Percentiles rank a stretch among this genome's conserved stretches.
Conservation (phyloP, 1,284 basidiomycete genomes). For the Thelephora terrestris region DNA sequence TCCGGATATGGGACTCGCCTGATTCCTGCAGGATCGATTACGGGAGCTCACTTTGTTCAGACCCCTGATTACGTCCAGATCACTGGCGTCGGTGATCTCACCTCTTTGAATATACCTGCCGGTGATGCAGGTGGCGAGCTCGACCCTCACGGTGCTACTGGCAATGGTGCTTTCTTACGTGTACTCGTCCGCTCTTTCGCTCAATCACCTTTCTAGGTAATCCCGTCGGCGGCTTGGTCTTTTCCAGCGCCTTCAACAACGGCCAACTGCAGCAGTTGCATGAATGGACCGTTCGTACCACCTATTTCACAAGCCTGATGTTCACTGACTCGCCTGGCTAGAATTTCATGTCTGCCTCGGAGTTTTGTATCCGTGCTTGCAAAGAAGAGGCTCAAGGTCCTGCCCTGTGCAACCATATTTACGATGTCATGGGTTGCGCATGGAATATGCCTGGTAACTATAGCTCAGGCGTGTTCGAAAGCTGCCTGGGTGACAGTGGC, state of each 20-base stretch:
- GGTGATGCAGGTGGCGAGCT: constrained; percentile 55
- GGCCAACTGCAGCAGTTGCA: constrained; percentile 45
- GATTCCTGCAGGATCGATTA: constrained; percentile 68
- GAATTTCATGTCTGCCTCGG: constrained; percentile 47
- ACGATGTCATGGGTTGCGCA: constrained; percentile 53
- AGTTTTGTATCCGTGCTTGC: constrained; percentile 73
- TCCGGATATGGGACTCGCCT: constrained; percentile 56
- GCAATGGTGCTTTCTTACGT: constrained; percentile 31
- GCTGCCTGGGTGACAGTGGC: constrained; percentile 41
- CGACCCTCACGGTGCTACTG: constrained; percentile 51
- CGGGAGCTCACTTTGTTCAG: constrained; percentile 60
- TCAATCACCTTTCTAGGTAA: constrained; percentile 31
- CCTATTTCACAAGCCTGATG: background rate
- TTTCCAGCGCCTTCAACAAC: constrained; percentile 49
- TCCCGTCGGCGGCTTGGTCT: constrained; percentile 61
- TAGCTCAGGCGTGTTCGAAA: constrained; percentile 43
- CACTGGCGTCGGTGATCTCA: constrained; percentile 58
- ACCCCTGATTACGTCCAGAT: constrained; percentile 65
- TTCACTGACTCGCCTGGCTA: constrained; percentile 11
- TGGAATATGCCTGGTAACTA: constrained; percentile 69
- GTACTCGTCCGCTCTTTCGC: background rate
- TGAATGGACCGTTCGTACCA: constrained; percentile 50
- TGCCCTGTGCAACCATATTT: constrained; percentile 55
- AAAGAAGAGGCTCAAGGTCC: constrained; percentile 48
- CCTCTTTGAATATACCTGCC: constrained; percentile 50